A percentile compares a stretch with the other conserved stretches of the same genome.
Evolutionary conservation across 1,139 yeast genomes (phyloP).

Genomic region (Candida sojae): DNA sequence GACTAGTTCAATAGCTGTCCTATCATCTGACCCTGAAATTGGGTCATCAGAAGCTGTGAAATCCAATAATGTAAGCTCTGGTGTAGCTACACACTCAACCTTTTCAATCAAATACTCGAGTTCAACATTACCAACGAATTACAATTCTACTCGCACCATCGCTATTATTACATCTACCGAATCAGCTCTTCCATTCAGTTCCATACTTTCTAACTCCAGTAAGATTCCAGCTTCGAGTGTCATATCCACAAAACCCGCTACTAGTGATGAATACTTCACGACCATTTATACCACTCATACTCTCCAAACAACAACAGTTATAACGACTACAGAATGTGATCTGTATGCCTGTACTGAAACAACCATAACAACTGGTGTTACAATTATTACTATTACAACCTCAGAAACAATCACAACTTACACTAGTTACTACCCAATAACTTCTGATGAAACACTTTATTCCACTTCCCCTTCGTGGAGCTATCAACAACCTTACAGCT

Average conservation of each 20-base stretch:
- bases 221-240: background rate
- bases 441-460: too few relatives aligned
- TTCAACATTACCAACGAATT: background rate
- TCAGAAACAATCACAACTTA: conserved; percentile 22
- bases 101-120: background rate
- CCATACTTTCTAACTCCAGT: background rate
- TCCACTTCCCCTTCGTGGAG: background rate
- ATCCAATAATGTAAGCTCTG: background rate
- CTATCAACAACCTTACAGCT: too few relatives aligned
- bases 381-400: conserved; percentile 19
- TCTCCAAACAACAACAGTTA: conserved; percentile 16
- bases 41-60: background rate
- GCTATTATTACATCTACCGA: background rate
- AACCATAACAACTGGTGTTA: conserved; percentile 38
- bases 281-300: background rate
- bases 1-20: background rate
- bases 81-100: background rate
- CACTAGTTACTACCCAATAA: conserved; percentile 22
- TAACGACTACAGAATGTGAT: conserved; percentile 24
- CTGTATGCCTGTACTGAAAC: conserved; percentile 26
- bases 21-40: background rate
- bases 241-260: background rate
- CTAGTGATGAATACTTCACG: background rate
- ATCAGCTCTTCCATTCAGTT: background rate
- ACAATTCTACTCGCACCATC: background rate